phyloP scores from a whole-genome alignment of 768 basidiomycete species.

The Mycena filopes region DNA sequence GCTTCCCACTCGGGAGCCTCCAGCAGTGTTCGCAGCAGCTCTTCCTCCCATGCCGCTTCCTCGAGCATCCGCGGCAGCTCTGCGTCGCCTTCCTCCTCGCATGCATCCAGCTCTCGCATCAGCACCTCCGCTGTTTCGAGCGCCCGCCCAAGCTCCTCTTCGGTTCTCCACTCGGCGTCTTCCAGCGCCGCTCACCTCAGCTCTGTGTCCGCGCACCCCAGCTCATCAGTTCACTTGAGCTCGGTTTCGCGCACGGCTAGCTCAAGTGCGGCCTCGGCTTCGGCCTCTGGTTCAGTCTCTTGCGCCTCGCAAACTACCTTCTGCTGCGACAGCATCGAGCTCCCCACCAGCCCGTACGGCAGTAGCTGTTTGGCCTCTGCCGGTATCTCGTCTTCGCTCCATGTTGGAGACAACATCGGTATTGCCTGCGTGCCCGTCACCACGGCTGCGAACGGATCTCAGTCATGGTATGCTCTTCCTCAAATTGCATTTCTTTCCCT shows the following conservation, averaged over 20 bases:
- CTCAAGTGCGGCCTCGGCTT: slow-evolving; percentile 8
- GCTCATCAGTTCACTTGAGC: neutral
- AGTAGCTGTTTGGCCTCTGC: slow-evolving; percentile 3
- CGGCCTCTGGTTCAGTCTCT: slow-evolving; percentile 2
- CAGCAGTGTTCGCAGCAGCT: neutral
- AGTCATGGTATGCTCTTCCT: slow-evolving; percentile 11
- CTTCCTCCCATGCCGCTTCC: neutral
- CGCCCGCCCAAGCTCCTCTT: neutral
- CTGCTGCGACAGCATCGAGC: slow-evolving; percentile 12
- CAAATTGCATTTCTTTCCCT: neutral
- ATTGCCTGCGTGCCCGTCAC: neutral
- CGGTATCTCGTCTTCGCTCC: neutral
- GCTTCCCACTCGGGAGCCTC: neutral
- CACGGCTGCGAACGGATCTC: neutral
- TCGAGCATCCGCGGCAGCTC: neutral
- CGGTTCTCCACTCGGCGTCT: neutral
- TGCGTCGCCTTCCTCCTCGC: neutral
- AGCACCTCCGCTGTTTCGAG: neutral
- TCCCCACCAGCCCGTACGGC: neutral
- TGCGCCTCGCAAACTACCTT: neutral
- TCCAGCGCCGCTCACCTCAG: neutral
- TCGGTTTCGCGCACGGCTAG: slow-evolving; percentile 7
- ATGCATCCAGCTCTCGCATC: neutral
- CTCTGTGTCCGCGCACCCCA: neutral
- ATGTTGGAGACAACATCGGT: slow-evolving; percentile 13